These are phyloP conservation scores for Pseudocercospora eumusae DNA, from an alignment of 2,329 filamentous ascomycete genomes.

Conservation along the genomic window DNA sequence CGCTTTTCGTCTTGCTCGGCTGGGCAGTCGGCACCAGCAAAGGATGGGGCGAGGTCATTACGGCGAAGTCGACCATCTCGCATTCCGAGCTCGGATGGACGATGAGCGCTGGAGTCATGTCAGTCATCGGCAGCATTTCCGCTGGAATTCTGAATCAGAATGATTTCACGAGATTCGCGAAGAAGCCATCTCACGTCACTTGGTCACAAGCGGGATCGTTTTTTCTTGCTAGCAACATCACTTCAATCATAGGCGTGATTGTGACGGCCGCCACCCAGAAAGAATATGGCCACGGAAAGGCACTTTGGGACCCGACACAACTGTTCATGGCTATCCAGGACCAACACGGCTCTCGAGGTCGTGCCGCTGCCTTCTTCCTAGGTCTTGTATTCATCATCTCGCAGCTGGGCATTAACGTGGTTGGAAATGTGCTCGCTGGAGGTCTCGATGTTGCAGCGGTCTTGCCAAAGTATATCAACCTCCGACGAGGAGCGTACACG, in stretches of 20 bases:
- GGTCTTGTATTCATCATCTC: constrained; percentile 14
- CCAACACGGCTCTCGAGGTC: constrained; percentile 17
- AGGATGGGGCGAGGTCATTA: constrained; percentile 13
- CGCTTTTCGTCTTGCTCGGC: constrained; percentile 11
- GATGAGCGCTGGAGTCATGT: constrained; percentile 18
- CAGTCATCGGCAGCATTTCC: constrained; percentile 18
- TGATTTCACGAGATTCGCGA: constrained; percentile 18
- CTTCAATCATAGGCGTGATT: constrained; percentile 16
- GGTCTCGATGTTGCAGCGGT: constrained; percentile 18
- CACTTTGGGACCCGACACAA: constrained; percentile 15
- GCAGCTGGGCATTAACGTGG: constrained; percentile 18
- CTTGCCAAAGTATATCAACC: constrained; percentile 16
- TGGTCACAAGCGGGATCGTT: constrained; percentile 17
- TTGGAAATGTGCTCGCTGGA: constrained; percentile 16
- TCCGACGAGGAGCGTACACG: constrained; percentile 15
- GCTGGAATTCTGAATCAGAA: constrained; percentile 20
- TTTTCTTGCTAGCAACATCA: constrained; percentile 15
- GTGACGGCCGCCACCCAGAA: constrained; percentile 19
- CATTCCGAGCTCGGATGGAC: constrained; percentile 15
- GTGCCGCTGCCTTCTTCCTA: constrained; percentile 16
- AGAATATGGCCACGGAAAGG: constrained; percentile 15
- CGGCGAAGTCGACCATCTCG: constrained; percentile 1
- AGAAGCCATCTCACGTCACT: constrained; percentile 15
- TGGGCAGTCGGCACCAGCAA: constrained; percentile 14
- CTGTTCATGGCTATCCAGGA: constrained; percentile 22